Evolutionary conservation across 129 eudicot genomes (phyloP), one percentile per base, ranked within the genome.

Genomic region (Smallanthus sonchifolius): DNA sequence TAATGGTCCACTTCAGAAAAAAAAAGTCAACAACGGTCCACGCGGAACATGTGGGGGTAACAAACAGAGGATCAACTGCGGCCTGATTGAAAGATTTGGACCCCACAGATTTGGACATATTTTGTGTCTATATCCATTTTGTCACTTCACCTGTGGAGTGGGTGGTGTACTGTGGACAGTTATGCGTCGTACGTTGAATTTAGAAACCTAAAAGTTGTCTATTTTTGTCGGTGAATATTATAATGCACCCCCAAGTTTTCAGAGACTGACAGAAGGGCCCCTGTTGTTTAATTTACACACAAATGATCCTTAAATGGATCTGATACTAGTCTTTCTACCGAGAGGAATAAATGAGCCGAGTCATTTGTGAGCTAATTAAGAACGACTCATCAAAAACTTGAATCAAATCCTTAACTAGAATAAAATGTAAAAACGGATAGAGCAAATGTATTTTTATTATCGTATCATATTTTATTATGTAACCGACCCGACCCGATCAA

Each of bases 121-220:
- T 60, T 40, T 55, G 37, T 38, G 54, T 42, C 42, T 55, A 37
- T 60, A 61, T 74, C 78, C 62, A 74, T 75, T 75, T 75, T 65
- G 79, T 76, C 80, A 76, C 60, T 67, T 76, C 60, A 67, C 48
- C 75, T 55, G 75, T 59, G 54, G 68, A 74, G 77, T 74, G 47
- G 77, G 44, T 61, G 57, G 45, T 74, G 77, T 60, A 74, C 76
- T 66, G 76, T 72, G 67, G 28, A 54, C 69, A 35, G 14, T 74
- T 57, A 61, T 61, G 24, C 70, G 37, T 74, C 78, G 78, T 74
- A 74, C 78, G 61, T 74, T 74, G 78, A 74, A 74, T 74, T 61
- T 74, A 60, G 45, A 35, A 39, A 45, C 32, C 56, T 14, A 30
- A 7, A 43, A 45, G 34, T 44, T 39, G 54, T 65, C 54, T 14